phyloP scores from a whole-genome alignment of 768 basidiomycete species.

The Suillus brevipes region DNA sequence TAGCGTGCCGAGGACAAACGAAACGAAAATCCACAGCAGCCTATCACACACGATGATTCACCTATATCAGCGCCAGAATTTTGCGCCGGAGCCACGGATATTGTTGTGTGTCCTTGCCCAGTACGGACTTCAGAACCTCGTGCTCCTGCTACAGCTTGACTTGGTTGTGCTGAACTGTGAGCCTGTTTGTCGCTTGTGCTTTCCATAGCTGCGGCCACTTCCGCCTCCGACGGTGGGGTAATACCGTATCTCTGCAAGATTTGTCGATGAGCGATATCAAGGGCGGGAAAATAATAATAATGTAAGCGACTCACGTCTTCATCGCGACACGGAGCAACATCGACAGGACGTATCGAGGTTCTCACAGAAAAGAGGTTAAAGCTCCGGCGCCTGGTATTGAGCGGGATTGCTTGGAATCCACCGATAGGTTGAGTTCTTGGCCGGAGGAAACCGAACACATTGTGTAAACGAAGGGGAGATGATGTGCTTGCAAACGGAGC shows the following conservation, averaged over 20 bases:
- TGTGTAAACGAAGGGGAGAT: not conserved
- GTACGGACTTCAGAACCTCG: not conserved
- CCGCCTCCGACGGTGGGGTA: not conserved
- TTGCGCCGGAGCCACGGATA: not conserved
- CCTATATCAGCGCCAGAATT: not conserved
- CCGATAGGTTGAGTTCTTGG: not conserved
- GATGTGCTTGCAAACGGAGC: not conserved
- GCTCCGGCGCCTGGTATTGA: not conserved
- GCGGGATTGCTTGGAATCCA: not conserved
- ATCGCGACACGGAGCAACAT: not conserved
- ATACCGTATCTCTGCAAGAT: not conserved
- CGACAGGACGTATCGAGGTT: not conserved
- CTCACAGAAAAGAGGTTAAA: not conserved
- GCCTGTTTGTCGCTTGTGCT: not conserved
- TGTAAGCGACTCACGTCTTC: not conserved
- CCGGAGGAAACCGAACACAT: not conserved
- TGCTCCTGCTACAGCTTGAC: not conserved
- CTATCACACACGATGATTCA: not conserved
- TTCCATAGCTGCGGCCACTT: not conserved
- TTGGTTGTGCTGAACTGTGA: not conserved
- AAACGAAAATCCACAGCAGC: not conserved
- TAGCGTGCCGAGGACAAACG: not conserved
- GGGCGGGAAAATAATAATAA: not conserved
- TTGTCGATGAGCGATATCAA: not conserved
- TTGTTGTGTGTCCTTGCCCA: not conserved